phyloP scores from a whole-genome alignment of 2,329 filamentous ascomycete species.

The Paecilomyces dactylethromorphus region DNA sequence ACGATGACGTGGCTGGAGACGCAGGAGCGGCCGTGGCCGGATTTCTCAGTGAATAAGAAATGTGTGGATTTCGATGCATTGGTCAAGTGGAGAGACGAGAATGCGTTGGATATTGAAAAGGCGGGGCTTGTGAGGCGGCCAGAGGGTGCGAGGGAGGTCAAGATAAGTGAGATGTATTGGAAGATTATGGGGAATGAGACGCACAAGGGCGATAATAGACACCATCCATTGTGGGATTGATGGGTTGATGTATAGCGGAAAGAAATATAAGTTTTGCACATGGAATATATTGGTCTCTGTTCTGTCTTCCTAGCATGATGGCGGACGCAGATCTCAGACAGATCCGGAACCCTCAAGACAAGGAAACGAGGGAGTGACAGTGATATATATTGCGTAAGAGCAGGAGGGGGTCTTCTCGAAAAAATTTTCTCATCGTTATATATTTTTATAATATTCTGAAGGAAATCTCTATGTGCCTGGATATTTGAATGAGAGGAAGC shows the following conservation, averaged over 20 bases:
- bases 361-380: too few species aligned
- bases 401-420: background rate
- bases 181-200: slow-evolving; percentile 6
- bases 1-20: slow-evolving; percentile 27
- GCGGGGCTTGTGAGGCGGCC: slow-evolving; percentile 4
- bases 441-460: background rate
- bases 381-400: too few species aligned
- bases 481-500: background rate
- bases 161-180: slow-evolving; percentile 6
- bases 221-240: slow-evolving; percentile 5
- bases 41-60: slow-evolving; percentile 25
- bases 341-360: too few species aligned
- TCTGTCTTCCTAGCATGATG: background rate
- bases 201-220: slow-evolving; percentile 4
- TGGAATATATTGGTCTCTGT: background rate
- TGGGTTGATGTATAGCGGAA: background rate
- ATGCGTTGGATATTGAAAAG: slow-evolving; percentile 6
- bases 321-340: too few species aligned
- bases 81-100: slow-evolving; percentile 8
- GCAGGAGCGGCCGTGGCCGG: slow-evolving; percentile 21
- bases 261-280: background rate
- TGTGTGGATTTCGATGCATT: slow-evolving; percentile 22
- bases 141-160: slow-evolving; percentile 2
- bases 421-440: background rate
- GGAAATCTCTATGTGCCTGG: background rate